Evolutionary conservation across 768 basidiomycete genomes (phyloP).

Genomic region (Hemileccinum rubropunctum): DNA sequence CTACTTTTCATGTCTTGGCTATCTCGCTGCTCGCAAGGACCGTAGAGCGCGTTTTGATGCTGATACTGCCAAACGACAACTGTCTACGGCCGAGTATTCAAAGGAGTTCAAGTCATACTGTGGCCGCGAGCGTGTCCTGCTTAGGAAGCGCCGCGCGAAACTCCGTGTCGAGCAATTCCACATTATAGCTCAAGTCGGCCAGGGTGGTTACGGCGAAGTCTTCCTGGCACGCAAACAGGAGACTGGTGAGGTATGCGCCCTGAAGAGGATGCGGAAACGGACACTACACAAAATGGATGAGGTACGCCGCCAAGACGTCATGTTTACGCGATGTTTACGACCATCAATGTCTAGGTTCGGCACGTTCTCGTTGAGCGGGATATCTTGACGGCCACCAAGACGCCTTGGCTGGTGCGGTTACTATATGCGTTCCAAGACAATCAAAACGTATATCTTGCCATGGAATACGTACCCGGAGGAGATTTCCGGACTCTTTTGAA

Average conservation of each 20-base stretch:
- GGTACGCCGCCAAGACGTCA: slow-evolving; percentile 39
- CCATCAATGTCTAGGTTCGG: slow-evolving; percentile 58
- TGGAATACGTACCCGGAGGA: slow-evolving; percentile 99
- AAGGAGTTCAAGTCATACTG: slow-evolving; percentile 92
- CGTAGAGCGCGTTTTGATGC: slow-evolving; percentile 79
- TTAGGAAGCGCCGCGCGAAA: slow-evolving; percentile 92
- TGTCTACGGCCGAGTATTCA: slow-evolving; percentile 52
- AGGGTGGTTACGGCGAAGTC: slow-evolving; percentile 98
- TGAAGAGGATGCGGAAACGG: slow-evolving; percentile 96
- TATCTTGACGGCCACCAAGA: slow-evolving; percentile 95
- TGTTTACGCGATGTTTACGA: not conserved
- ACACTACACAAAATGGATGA: slow-evolving; percentile 99
- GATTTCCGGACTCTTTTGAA: slow-evolving; percentile 97
- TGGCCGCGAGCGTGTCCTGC: slow-evolving; percentile 87
- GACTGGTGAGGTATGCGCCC: slow-evolving; percentile 92
- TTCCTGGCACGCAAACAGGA: slow-evolving; percentile 94
- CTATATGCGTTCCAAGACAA: slow-evolving; percentile 97
- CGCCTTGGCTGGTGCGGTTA: slow-evolving; percentile 93
- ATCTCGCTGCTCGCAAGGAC: slow-evolving; percentile 82
- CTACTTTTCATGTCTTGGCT: slow-evolving; percentile 94
- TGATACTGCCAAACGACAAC: slow-evolving; percentile 69
- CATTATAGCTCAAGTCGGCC: slow-evolving; percentile 97
- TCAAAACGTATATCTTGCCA: slow-evolving; percentile 89
- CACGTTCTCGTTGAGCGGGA: slow-evolving; percentile 98
- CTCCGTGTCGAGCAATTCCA: slow-evolving; percentile 94